Conservation (phyloP, 192 early-diverging fungal genomes). For the Chytriomyces sp. region DNA sequence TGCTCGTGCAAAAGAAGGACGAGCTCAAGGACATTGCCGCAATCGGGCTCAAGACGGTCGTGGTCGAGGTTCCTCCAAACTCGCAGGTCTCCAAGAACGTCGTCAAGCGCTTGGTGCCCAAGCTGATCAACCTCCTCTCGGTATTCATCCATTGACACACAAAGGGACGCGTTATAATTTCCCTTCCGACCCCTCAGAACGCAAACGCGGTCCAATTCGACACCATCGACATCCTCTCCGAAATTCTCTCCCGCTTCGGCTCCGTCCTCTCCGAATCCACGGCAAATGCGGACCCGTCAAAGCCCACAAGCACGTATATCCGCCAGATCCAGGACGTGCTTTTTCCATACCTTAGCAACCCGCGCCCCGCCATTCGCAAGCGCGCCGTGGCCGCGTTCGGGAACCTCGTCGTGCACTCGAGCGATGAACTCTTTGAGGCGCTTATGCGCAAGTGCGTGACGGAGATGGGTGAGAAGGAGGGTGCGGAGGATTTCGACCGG, state of each 20-base stretch:
- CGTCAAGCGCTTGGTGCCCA: conserved; percentile 68
- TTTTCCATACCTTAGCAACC: conserved; percentile 67
- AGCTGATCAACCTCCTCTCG: conserved; percentile 61
- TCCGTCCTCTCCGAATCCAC: conserved; percentile 45
- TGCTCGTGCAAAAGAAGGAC: conserved; percentile 59
- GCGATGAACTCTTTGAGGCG: conserved; percentile 72
- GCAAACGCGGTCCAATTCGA: conserved; percentile 53
- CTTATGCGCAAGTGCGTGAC: conserved; percentile 57
- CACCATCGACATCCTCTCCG: conserved; percentile 73
- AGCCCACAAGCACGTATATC: conserved; percentile 45
- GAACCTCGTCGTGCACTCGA: conserved; percentile 62
- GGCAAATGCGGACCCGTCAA: background rate
- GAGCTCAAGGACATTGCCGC: conserved; percentile 80
- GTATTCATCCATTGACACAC: conserved; percentile 42
- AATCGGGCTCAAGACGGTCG: conserved; percentile 81
- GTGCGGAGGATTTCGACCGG: conserved; percentile 62
- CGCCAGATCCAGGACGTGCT: conserved; percentile 65
- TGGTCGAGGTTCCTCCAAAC: conserved; percentile 67
- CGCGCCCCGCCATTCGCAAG: conserved; percentile 77
- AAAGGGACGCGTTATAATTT: no score
- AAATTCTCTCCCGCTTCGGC: conserved; percentile 74
- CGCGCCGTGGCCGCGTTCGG: conserved; percentile 72
- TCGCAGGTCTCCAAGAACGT: conserved; percentile 54
- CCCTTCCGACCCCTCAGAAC: conserved; percentile 22
- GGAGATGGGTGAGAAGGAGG: conserved; percentile 54